phyloP scores from a whole-genome alignment of 192 early-diverging fungal genomes.

The Hyaloraphidium curvatum region DNA sequence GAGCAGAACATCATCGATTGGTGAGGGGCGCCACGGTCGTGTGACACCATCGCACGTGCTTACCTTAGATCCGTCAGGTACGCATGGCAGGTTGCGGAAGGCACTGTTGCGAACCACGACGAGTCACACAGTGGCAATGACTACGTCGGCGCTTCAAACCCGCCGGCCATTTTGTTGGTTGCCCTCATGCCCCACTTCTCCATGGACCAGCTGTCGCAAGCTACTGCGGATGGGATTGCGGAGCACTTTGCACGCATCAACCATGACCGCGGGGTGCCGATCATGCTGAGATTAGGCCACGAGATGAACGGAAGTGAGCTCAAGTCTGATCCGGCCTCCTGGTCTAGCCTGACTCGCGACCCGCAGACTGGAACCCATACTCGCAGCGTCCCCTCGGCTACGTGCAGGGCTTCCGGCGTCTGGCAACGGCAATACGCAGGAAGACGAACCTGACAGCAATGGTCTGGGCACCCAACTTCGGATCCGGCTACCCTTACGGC shows the following conservation, averaged over 20 bases:
- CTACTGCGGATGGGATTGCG: background rate
- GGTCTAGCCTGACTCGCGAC: too few species aligned
- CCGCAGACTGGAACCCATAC: constrained; percentile 8
- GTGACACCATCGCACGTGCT: background rate
- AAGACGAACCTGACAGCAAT: constrained; percentile 4
- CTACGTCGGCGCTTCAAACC: too few species aligned
- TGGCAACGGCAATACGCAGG: background rate
- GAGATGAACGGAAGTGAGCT: too few species aligned
- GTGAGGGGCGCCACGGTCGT: background rate
- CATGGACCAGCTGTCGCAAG: background rate
- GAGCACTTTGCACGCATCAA: background rate
- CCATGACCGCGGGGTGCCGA: background rate
- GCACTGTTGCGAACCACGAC: too few species aligned
- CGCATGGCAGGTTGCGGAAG: too few species aligned
- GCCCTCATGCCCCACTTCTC: background rate
- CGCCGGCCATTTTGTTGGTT: too few species aligned
- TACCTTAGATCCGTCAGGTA: too few species aligned
- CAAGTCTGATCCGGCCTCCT: too few species aligned
- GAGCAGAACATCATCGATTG: background rate
- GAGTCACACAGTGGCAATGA: too few species aligned
- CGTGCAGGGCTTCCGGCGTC: background rate
- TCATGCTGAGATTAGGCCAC: constrained; percentile 6
- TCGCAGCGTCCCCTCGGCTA: background rate
- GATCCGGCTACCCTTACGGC: background rate
- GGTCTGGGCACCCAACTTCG: constrained; percentile 4